Evolutionary conservation across 2,329 filamentous ascomycete species (phyloP).

Genomic region (Fusarium torreyae): DNA sequence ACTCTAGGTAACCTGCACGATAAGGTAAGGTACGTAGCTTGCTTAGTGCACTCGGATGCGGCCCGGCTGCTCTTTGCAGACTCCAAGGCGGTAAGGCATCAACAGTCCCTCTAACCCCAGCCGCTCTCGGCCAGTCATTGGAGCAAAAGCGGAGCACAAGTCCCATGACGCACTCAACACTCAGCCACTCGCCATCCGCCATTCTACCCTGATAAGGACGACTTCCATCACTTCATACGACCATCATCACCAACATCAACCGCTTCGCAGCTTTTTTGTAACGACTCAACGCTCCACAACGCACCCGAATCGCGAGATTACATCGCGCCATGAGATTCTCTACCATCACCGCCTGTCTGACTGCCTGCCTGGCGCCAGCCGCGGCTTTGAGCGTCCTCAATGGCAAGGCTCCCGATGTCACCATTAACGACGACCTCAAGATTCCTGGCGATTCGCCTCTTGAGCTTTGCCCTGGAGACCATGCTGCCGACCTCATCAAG

Average conservation of each 20-base stretch:
- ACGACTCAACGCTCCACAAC: neutral
- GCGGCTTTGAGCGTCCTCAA: slow-evolving; percentile 61
- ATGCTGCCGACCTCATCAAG: slow-evolving; percentile 77
- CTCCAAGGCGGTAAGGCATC: slow-evolving; percentile 49
- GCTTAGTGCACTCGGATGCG: slow-evolving; percentile 37
- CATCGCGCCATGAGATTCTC: slow-evolving; percentile 55
- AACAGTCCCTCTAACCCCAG: slow-evolving; percentile 18
- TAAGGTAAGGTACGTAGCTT: slow-evolving; percentile 32
- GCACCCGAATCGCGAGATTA: neutral
- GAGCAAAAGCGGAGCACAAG: slow-evolving; percentile 48
- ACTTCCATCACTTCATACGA: slow-evolving; percentile 39
- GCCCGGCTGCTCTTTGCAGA: slow-evolving; percentile 16
- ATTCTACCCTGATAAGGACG: slow-evolving; percentile 47
- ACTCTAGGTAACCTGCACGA: slow-evolving; percentile 9
- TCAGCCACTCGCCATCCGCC: slow-evolving; percentile 48
- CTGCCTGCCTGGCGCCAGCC: slow-evolving; percentile 62
- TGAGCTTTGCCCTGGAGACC: slow-evolving; percentile 79
- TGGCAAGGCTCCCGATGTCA: slow-evolving; percentile 55
- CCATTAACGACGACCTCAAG: slow-evolving; percentile 68
- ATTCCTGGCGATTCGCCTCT: slow-evolving; percentile 91
- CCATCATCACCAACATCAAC: slow-evolving; percentile 21
- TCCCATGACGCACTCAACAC: slow-evolving; percentile 58
- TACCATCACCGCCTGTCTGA: slow-evolving; percentile 62
- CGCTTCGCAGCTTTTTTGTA: slow-evolving; percentile 10
- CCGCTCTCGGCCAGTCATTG: slow-evolving; percentile 31